Percentiles rank a stretch among this genome's conserved stretches.
Evolutionary conservation across 2,329 filamentous ascomycete genomes (phyloP).

Genomic region (Bipolaris cookei): DNA sequence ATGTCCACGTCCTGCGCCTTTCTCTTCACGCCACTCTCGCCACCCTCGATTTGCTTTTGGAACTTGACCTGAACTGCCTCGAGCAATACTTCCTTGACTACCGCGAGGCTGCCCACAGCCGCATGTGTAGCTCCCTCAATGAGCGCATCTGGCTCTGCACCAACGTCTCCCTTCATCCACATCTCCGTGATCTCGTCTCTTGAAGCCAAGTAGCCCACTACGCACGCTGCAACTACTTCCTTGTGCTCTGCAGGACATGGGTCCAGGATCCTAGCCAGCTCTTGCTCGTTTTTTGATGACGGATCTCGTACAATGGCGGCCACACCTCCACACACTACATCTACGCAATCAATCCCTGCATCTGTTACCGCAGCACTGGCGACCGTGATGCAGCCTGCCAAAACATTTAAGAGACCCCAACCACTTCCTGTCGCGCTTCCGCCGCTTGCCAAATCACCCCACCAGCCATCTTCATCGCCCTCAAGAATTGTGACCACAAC

Average conservation of each 20-base stretch:
- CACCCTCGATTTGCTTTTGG: conserved; percentile 25
- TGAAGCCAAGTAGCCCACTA: conserved; percentile 84
- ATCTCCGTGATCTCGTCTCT: conserved; percentile 92
- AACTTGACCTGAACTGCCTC: conserved; percentile 53
- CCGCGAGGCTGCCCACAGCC: conserved; percentile 63
- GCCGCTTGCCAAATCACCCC: conserved; percentile 56
- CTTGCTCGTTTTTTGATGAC: conserved; percentile 29
- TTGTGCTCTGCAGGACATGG: conserved; percentile 82
- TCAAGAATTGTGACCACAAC: conserved; percentile 92
- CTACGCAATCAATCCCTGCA: conserved; percentile 94
- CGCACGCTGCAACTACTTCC: conserved; percentile 79
- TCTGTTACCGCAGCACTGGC: conserved; percentile 91
- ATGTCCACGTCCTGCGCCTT: conserved; percentile 44
- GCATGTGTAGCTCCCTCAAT: conserved; percentile 69
- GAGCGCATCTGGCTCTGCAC: conserved; percentile 58
- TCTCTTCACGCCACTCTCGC: conserved; percentile 31
- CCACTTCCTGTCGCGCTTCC: conserved; percentile 64
- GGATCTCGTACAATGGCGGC: conserved; percentile 71
- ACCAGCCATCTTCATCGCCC: conserved; percentile 81
- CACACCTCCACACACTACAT: conserved; percentile 86
- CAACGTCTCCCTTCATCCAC: conserved; percentile 82
- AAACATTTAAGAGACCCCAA: conserved; percentile 89
- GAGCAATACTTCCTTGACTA: conserved; percentile 66
- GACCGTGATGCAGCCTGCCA: conserved; percentile 91
- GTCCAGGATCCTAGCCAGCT: conserved; percentile 70